Evolutionary conservation across 2,329 filamentous ascomycete genomes (phyloP), one percentile per base, ranked within the genome.

Genomic region (Neoarthrinium moseri): DNA sequence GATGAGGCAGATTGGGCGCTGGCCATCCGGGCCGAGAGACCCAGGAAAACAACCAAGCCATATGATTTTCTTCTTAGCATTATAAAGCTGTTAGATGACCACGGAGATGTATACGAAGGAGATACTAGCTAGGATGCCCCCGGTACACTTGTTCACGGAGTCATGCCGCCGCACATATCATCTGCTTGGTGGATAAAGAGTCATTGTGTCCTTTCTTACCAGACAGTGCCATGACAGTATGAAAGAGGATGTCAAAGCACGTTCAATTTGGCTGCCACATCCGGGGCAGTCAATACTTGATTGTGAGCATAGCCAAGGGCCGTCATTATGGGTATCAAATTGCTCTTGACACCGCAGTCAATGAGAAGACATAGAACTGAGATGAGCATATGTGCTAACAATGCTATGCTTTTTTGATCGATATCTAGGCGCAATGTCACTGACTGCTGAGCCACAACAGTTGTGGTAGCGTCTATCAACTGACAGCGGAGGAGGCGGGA

Each of bases 41-140:
- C 22, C n/a, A 44, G 22, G 6, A 22, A 26, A n/a, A 32, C 41
- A 30, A 35, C 23, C 8, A 44, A 17, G 30, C 41, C 41, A 22
- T 44, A 44, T 44, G 26, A 10, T 44, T 44, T 36, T 24, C n/a
- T 26, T 22, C 8, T 35, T 35, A 22, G 23, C 41, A 44, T 44
- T 12, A 15, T 44, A n/a, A n/a, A n/a, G n/a, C n/a, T n/a, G n/a
- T 18, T 43, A 32, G 18, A 21, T 37, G 35, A 37, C 18, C 18
- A 20, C 11, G 35, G 15, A 21, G 22, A n/a, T n/a, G 18, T 8
- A 7, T 34, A 15, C 18, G n/a, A 11, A 7, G 32, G 32, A n/a
- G n/a, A 11, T 6, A 12, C 7, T 15, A 12, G 18, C n/a, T 34
- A 6, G n/a, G 18, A 34, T 34, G n/a, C 10, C 7, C n/a, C 7